Conservation (phyloP, 2,329 filamentous ascomycete species). For the Curvularia eragrostidis region DNA sequence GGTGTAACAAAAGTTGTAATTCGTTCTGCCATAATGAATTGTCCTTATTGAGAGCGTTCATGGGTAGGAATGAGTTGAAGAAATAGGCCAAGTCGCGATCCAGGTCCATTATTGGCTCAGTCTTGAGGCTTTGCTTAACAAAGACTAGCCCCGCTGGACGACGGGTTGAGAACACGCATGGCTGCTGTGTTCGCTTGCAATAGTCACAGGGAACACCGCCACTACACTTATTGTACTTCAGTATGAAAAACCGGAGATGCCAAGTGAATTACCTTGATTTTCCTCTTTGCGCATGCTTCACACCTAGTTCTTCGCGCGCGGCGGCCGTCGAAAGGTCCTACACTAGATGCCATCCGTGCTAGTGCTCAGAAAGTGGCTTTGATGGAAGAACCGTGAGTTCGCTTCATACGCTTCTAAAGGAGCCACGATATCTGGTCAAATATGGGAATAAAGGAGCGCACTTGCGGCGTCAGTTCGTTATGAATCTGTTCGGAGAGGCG, state of each 20-base stretch:
- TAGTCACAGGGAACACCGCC: conserved; percentile 32
- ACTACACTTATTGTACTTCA: conserved; percentile 24
- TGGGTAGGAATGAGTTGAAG: conserved; percentile 30
- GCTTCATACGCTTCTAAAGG: neutral
- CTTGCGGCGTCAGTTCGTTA: neutral
- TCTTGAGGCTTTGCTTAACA: conserved; percentile 14
- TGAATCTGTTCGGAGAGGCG: neutral
- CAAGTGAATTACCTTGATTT: conserved; percentile 29
- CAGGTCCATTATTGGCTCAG: neutral
- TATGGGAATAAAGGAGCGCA: neutral
- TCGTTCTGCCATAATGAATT: conserved; percentile 15
- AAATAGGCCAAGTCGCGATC: conserved; percentile 30
- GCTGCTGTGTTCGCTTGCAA: conserved; percentile 26
- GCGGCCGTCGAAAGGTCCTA: conserved; percentile 41
- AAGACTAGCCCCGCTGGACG: conserved; percentile 21
- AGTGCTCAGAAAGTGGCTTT: conserved; percentile 1
- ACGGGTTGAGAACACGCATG: conserved; percentile 15
- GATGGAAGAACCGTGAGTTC: neutral
- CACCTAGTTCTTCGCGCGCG: conserved; percentile 37
- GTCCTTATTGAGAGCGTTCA: conserved; percentile 27
- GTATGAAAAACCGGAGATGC: neutral
- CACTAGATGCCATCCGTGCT: conserved; percentile 15
- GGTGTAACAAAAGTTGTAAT: conserved; percentile 18
- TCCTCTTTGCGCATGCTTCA: conserved; percentile 34
- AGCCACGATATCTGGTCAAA: neutral